Evolutionary conservation across 306 rosid genomes (phyloP).

Genomic region (Malus asiatica): DNA sequence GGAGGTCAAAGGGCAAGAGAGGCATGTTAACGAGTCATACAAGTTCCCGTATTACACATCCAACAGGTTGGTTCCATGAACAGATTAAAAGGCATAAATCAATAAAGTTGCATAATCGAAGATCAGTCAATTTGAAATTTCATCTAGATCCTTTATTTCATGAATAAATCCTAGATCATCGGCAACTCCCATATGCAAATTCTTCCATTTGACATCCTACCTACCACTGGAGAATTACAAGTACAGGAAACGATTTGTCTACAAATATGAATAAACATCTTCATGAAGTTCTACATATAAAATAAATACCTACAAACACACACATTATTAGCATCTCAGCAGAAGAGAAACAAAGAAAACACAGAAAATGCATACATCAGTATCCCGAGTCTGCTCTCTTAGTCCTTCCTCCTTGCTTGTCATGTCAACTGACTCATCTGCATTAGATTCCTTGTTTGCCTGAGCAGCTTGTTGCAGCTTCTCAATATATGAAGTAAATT

Average conservation of each 20-base stretch:
- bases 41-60: background rate
- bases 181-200: background rate
- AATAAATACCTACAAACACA: background rate
- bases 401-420: constrained; percentile 30
- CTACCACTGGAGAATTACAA: background rate
- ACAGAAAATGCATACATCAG: constrained; percentile 42
- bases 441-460: constrained; percentile 38
- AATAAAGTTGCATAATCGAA: background rate
- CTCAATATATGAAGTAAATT: constrained; percentile 46
- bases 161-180: background rate
- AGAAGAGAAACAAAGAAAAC: constrained; percentile 15
- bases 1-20: background rate
- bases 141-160: background rate
- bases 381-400: constrained; percentile 20
- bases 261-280: background rate
- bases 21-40: background rate
- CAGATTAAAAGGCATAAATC: background rate
- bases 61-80: background rate
- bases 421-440: constrained; percentile 38
- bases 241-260: background rate
- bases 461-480: constrained; percentile 43
- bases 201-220: background rate
- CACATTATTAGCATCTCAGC: constrained; percentile 4
- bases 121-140: background rate
- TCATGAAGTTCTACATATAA: background rate